These are phyloP conservation scores for Hymenoscyphus occultus DNA, from an alignment of 2,329 filamentous ascomycete genomes.

Conservation along the genomic window DNA sequence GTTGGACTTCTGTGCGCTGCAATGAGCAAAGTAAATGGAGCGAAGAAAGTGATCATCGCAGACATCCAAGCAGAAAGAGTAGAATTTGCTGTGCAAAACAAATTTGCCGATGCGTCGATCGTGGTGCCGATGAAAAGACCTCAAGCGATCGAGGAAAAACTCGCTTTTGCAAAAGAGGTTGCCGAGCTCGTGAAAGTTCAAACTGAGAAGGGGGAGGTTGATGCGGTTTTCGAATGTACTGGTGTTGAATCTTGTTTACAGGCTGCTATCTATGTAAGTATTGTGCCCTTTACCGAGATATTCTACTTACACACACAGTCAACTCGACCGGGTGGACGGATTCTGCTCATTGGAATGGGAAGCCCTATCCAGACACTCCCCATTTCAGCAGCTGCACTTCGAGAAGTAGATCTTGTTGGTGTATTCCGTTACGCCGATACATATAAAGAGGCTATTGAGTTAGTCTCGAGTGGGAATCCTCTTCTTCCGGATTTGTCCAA, in stretches of 20 bases:
- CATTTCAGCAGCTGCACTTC: slow-evolving; percentile 68
- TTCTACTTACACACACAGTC: slow-evolving; percentile 39
- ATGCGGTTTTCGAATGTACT: slow-evolving; percentile 64
- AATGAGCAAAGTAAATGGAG: slow-evolving; percentile 64
- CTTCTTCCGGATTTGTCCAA: slow-evolving; percentile 69
- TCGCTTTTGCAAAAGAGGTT: slow-evolving; percentile 38
- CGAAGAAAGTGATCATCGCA: slow-evolving; percentile 85
- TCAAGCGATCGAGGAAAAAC: slow-evolving; percentile 33
- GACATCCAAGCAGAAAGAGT: slow-evolving; percentile 90
- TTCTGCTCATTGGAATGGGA: slow-evolving; percentile 77
- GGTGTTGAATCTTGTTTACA: slow-evolving; percentile 56
- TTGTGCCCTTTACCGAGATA: slow-evolving; percentile 45
- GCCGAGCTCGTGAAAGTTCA: slow-evolving; percentile 55
- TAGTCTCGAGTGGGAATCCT: slow-evolving; percentile 69
- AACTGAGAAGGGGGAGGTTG: slow-evolving; percentile 46
- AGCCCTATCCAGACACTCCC: slow-evolving; percentile 72
- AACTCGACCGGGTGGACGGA: slow-evolving; percentile 64
- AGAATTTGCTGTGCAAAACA: slow-evolving; percentile 60
- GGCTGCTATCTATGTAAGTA: slow-evolving; percentile 55
- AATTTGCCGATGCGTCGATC: slow-evolving; percentile 34
- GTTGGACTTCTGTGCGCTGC: slow-evolving; percentile 64
- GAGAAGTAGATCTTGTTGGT: slow-evolving; percentile 73
- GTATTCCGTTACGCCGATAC: slow-evolving; percentile 82
- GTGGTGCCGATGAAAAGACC: slow-evolving; percentile 35
- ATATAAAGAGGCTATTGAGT: slow-evolving; percentile 86